Evolutionary conservation across 2,329 filamentous ascomycete species (phyloP).

Genomic region (Colletotrichum simmondsii): DNA sequence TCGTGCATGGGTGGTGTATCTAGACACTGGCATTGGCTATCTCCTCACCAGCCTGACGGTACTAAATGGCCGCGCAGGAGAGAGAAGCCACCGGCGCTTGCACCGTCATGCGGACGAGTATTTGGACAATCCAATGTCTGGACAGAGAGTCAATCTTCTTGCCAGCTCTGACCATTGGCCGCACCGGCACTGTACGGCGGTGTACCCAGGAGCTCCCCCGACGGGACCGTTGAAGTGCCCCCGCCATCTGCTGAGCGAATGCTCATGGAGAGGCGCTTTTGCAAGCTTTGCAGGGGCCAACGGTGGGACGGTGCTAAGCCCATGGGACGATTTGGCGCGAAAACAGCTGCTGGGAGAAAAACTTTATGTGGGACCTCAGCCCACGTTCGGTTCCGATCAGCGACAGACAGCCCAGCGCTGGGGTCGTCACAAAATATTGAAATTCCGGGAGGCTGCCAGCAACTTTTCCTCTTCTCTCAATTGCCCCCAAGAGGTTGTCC

Average conservation of each 20-base stretch:
- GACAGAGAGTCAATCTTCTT: background rate
- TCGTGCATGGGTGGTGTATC: background rate
- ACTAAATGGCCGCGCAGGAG: background rate
- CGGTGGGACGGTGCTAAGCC: background rate
- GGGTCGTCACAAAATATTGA: conserved; percentile 11
- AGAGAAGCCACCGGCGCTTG: conserved; percentile 16
- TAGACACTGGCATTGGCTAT: conserved; percentile 4
- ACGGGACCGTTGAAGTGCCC: background rate
- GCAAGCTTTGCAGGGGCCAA: conserved; percentile 19
- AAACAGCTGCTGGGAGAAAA: conserved; percentile 31
- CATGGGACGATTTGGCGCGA: conserved; percentile 32
- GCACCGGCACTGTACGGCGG: background rate
- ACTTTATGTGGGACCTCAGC: conserved; percentile 33
- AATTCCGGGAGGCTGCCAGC: conserved; percentile 3
- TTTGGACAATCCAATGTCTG: background rate
- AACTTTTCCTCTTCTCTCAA: background rate
- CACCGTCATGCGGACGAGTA: conserved; percentile 8
- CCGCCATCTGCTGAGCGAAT: background rate
- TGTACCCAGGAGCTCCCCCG: background rate
- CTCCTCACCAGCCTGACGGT: conserved; percentile 5
- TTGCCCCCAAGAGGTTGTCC: background rate
- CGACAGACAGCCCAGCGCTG: conserved; percentile 5
- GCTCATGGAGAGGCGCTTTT: background rate
- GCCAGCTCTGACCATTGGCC: background rate
- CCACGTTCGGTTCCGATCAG: conserved; percentile 23